These are phyloP conservation scores for Plasmodium coatneyi DNA, from an alignment of 169 alveolate genomes.

Conservation along the genomic window DNA sequence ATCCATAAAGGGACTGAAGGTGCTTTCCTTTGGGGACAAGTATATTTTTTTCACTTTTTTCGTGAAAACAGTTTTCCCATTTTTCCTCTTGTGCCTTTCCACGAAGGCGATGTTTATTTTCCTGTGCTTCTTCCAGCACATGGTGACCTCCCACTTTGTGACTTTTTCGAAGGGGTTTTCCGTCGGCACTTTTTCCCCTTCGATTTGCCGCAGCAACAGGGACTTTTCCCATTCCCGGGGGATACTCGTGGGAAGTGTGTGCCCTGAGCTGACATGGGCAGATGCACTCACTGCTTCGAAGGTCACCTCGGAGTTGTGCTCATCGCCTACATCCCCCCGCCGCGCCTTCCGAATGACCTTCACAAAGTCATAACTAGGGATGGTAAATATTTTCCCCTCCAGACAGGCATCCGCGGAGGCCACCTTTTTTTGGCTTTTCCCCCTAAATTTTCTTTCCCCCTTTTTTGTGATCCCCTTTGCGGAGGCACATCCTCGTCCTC, in stretches of 20 bases:
- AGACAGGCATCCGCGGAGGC: background rate
- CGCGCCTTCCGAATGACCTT: background rate
- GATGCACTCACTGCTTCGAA: background rate
- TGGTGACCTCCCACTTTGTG: constrained; percentile 1
- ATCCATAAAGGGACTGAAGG: constrained; percentile 22
- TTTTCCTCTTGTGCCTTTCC: background rate
- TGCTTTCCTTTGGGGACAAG: constrained; percentile 25
- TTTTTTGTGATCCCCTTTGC: background rate
- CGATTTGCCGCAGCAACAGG: background rate
- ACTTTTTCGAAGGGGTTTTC: background rate
- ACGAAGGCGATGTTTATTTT: constrained; percentile 13
- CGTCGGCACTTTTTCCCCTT: background rate
- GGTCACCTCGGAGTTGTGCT: background rate
- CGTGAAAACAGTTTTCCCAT: background rate
- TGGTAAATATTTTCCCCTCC: constrained; percentile 11
- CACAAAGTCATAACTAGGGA: constrained; percentile 26
- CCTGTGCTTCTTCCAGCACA: constrained; percentile 26
- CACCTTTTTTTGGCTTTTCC: background rate
- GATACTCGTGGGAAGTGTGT: background rate
- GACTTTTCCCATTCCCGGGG: background rate
- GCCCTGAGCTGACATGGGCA: background rate
- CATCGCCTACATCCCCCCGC: background rate
- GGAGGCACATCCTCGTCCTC: background rate
- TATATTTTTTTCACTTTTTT: constrained; percentile 41
- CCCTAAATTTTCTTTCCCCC: background rate